These are phyloP conservation scores for Coniella vitis DNA, from an alignment of 2,329 filamentous ascomycete species.

Conservation along the genomic window DNA sequence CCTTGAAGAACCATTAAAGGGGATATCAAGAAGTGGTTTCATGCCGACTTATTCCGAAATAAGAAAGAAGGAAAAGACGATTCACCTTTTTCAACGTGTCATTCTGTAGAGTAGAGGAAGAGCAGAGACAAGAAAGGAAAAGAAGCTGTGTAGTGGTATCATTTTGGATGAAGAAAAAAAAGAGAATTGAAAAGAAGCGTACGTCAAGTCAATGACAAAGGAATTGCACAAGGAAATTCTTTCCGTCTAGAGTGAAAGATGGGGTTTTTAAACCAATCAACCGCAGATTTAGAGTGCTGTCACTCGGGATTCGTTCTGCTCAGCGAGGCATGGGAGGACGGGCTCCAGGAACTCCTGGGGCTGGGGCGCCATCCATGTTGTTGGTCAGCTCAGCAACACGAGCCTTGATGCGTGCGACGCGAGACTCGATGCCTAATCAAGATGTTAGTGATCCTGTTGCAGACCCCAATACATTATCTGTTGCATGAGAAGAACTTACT, in stretches of 20 bases:
- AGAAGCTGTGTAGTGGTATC: slow-evolving; percentile 23
- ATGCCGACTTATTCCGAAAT: not conserved
- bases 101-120: not conserved
- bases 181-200: slow-evolving; percentile 4
- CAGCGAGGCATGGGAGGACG: slow-evolving; percentile 30
- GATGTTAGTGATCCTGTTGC: slow-evolving; percentile 21
- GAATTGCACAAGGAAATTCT: not conserved
- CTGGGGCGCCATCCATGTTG: slow-evolving; percentile 58
- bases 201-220: not conserved
- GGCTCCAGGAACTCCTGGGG: slow-evolving; percentile 31
- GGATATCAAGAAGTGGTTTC: no score
- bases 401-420: slow-evolving; percentile 95
- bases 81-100: not conserved
- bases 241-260: not conserved
- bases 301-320: slow-evolving; percentile 14
- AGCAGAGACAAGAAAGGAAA: not conserved
- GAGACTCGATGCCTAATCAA: slow-evolving; percentile 82
- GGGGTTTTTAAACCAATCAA: no score
- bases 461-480: no score
- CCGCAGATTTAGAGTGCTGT: not conserved
- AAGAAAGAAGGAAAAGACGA: not conserved
- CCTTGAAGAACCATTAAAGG: no score
- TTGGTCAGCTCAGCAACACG: slow-evolving; percentile 90
- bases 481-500: slow-evolving; percentile 50
- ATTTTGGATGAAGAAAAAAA: slow-evolving; percentile 15